phyloP scores from a whole-genome alignment of 148 eudicot genomes.

The Rhododendron griersonianum region DNA sequence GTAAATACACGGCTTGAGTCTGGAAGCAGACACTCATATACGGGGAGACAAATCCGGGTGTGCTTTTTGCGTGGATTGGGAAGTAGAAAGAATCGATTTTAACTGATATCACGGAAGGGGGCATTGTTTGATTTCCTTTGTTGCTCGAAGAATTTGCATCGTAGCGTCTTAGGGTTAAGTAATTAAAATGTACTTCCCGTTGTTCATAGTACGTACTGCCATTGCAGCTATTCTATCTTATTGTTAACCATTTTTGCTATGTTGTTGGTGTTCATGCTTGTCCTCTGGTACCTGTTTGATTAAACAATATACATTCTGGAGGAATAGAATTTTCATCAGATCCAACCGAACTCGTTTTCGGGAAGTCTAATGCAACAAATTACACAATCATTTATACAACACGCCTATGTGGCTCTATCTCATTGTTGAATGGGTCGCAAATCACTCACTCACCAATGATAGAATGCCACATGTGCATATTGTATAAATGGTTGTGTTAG shows the following conservation, averaged over 20 bases:
- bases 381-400: too few relatives aligned
- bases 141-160: background rate
- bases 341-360: background rate
- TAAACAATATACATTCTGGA: background rate
- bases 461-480: too few relatives aligned
- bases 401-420: too few relatives aligned
- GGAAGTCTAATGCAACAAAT: too few relatives aligned
- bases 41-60: background rate
- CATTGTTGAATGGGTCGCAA: too few relatives aligned
- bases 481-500: too few relatives aligned
- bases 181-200: background rate
- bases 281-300: background rate
- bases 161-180: background rate
- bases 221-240: background rate
- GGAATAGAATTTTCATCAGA: background rate
- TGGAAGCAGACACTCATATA: background rate
- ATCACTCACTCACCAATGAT: too few relatives aligned
- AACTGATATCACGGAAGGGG: background rate
- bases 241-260: background rate
- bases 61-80: background rate
- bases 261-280: background rate
- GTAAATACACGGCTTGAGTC: background rate
- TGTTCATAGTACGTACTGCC: background rate
- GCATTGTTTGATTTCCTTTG: background rate
- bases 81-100: background rate